Base-by-base conservation (phyloP, 2,329 filamentous ascomycete species). In the Colletotrichum sp. region DNA sequence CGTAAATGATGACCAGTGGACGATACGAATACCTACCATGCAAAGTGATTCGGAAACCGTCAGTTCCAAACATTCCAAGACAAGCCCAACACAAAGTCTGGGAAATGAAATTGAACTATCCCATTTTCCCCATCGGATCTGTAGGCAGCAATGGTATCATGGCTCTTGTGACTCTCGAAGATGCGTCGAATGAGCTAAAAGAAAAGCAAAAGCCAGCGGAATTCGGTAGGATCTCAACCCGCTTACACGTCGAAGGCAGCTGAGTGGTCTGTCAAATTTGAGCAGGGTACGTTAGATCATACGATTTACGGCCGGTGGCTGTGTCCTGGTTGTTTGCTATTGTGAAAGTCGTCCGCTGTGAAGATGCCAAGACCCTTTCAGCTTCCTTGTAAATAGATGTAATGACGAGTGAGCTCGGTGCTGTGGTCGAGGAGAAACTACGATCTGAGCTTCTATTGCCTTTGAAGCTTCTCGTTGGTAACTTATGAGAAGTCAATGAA, bases 131-230 rank as follows among this genome's bases (percentile, higher is more conserved):
- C 44, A 13, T 52, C 44, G 10, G 3, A 48, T 1, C 4, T 2
- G 39, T 48, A 48, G 2, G 0, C 1, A 48, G 39, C 18, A 0
- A 48, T 48, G 9, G 9, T 1, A 12, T n/a, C 18, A 2, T 48
- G 39, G 39, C 18, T 48, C 5, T 22, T 44, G 18, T 4, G 18
- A 6, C 9, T 48, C 39, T 2, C 2, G 3, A n/a, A 48, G 8
- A n/a, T 10, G 6, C 3, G 18, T 48, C 9, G 9, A 48, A 48
- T 22, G 39, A 48, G 39, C 39, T 48, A 48, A n/a, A 12, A 48
- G 39, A 48, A 48, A 48, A 4, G 1, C 9, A 12, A 9, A n/a
- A 48, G 39, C 9, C 36, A 39, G 2, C 36, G 36, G 2, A 39
- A 39, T 39, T 5, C 36, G 36, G 36, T 1, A 39, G 36, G 16